Evolutionary conservation across 768 basidiomycete genomes (phyloP), one percentile per base, ranked within the genome.

Genomic region (Clitopilus hobsonii): DNA sequence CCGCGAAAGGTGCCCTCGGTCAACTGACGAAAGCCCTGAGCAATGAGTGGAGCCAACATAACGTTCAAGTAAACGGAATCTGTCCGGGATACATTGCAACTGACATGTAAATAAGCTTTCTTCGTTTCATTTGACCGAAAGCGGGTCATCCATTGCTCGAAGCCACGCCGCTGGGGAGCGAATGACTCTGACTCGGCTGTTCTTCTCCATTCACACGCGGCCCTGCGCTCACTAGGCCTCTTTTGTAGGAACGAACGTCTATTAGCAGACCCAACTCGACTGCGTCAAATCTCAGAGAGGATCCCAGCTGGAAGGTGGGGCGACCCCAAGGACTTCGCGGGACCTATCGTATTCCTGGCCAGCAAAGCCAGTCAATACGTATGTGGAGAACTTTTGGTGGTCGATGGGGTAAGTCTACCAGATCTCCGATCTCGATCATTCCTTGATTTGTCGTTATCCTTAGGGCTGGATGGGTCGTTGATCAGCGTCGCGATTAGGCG

Each of bases 41-140:
- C 63, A 97, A 97, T 69, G 94, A 96, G 68, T 97, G 94, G 94
- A 88, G 89, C 57, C 79, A 80, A 63, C 82, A 90, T 62, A 92
- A 91, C 60, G 83, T 96, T 52, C 88, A 93, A 68, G 91, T 95
- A 16, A 94, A 95, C 65, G 88, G 81, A 22, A 89, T 96, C 60
- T 86, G 86, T 60, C 92, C 92, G 26, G 93, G 92, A 27, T 94
- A 94, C 69, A 86, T 95, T 63, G 80, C 81, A 24, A 96, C 93
- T 29, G 94, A 96, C 61, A 94, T 94, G 89, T 91, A 70, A 69
- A 71, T 73, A 57, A 53, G 45, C 56, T 41, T 54, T 24, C 51
- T 53, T 20, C 30, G 23, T 47, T 53, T 32, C 25, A 32, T 56
- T 56, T 28, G 38, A 22, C n/a, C 25, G 24, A 51, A 50, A 36